Conservation (phyloP, 352 stramenopile species). For the Phytopythium ostracodes region DNA sequence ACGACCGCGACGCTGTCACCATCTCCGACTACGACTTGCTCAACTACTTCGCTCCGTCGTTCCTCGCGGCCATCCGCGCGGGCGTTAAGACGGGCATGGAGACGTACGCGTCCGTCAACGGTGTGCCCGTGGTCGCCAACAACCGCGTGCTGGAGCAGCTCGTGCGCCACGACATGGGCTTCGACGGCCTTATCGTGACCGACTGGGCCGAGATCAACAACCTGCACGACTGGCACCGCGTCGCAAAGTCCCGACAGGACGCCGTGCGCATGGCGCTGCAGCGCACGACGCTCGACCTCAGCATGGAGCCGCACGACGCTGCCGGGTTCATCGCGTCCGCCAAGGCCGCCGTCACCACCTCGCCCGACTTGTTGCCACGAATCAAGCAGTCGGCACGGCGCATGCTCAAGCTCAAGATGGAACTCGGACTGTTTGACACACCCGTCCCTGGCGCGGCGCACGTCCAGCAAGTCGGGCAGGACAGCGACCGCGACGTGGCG, state of each 20-base stretch:
- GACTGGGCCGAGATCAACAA: slow-evolving; percentile 93
- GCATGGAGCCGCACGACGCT: slow-evolving; percentile 72
- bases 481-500: slow-evolving; percentile 45
- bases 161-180: slow-evolving; percentile 81
- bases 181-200: slow-evolving; percentile 88
- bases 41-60: slow-evolving; percentile 84
- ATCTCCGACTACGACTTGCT: slow-evolving; percentile 74
- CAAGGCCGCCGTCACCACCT: slow-evolving; percentile 31
- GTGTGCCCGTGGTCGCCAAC: slow-evolving; percentile 88
- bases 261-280: slow-evolving; percentile 65
- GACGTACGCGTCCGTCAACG: slow-evolving; percentile 92
- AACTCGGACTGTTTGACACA: slow-evolving; percentile 67
- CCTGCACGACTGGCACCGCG: slow-evolving; percentile 56
- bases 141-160: slow-evolving; percentile 74
- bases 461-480: slow-evolving; percentile 41
- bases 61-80: slow-evolving; percentile 77
- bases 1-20: slow-evolving; percentile 79
- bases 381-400: slow-evolving; percentile 54
- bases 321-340: slow-evolving; percentile 45
- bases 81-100: slow-evolving; percentile 90
- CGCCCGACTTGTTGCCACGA: slow-evolving; percentile 30
- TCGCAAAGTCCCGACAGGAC: slow-evolving; percentile 43
- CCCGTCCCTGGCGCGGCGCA: slow-evolving; percentile 43
- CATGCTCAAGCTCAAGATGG: slow-evolving; percentile 71
- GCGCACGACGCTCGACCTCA: slow-evolving; percentile 88